Evolutionary conservation across 75 land plant genomes (phyloP).

Genomic region (Pseudotsuga menziesii): DNA sequence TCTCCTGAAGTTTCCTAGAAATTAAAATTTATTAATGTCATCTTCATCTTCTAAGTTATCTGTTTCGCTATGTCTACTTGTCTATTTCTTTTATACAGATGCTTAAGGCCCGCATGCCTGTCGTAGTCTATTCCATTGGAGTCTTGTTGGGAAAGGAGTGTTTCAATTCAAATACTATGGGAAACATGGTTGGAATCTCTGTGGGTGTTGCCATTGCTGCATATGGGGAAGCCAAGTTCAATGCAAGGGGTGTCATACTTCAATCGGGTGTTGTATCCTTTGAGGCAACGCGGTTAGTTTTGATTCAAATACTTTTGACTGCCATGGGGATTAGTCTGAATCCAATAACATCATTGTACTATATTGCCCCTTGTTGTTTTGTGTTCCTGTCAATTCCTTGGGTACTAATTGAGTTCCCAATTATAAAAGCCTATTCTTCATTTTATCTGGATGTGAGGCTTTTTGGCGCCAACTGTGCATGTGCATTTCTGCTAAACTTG

Average conservation of each 20-base stretch:
- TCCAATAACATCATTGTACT: conserved; percentile 19
- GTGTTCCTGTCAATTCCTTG: conserved; percentile 5
- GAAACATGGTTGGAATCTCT: conserved; percentile 14
- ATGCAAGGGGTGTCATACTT: conserved; percentile 5
- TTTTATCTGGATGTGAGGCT: conserved; percentile 9
- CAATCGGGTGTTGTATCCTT: conserved; percentile 12
- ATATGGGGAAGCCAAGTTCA: conserved; percentile 19
- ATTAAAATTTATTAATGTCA: too few relatives aligned
- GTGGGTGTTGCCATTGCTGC: conserved; percentile 10
- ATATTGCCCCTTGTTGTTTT: conserved; percentile 20
- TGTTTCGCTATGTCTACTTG: conserved; percentile 14
- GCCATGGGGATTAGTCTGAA: conserved; percentile 15
- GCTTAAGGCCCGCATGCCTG: conserved; percentile 22
- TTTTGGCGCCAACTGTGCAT: conserved; percentile 10
- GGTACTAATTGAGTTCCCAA: conserved; percentile 10
- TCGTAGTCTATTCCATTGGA: conserved; percentile 13
- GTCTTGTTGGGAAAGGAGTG: conserved; percentile 15
- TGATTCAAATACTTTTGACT: conserved; percentile 19
- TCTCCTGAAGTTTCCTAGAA: too few relatives aligned
- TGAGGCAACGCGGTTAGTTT: conserved; percentile 13
- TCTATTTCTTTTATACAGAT: conserved; percentile 17
- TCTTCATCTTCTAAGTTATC: too few relatives aligned
- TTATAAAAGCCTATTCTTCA: not conserved
- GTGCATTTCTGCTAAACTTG: conserved; percentile 18
- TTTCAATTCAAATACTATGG: conserved; percentile 10